Evolutionary conservation across 2,329 filamentous ascomycete genomes (phyloP).

Genomic region (Colletotrichum plurivorum): DNA sequence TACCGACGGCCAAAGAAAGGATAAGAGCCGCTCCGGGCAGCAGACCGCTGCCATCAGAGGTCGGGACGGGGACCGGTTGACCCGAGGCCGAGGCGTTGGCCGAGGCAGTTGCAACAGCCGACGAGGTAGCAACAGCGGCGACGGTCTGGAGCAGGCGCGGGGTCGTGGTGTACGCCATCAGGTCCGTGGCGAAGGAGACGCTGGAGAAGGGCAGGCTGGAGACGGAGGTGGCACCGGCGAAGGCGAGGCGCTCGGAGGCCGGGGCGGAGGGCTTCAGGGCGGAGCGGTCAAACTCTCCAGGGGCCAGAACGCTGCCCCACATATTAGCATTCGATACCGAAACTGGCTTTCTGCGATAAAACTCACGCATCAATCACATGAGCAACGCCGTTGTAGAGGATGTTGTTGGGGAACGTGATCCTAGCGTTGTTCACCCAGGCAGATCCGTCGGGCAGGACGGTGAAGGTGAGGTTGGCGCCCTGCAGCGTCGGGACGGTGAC

Average conservation of each 20-base stretch:
- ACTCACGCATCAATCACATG: conserved; percentile 50
- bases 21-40: not conserved
- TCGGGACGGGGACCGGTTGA: conserved; percentile 12
- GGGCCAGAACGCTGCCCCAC: conserved; percentile 45
- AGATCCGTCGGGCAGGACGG: conserved; percentile 47
- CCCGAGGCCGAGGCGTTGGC: conserved; percentile 6
- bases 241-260: conserved; percentile 46
- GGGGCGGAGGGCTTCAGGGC: conserved; percentile 43
- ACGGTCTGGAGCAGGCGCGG: conserved; percentile 47
- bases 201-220: conserved; percentile 46
- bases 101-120: conserved; percentile 41
- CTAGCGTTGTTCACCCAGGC: conserved; percentile 50
- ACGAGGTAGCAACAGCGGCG: conserved; percentile 42
- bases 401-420: conserved; percentile 49
- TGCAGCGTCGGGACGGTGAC: conserved; percentile 45
- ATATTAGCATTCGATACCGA: not conserved
- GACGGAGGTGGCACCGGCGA: conserved; percentile 44
- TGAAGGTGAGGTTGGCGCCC: conserved; percentile 46
- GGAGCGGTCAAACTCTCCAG: conserved; percentile 45
- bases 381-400: conserved; percentile 51
- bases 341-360: accelerated
- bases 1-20: conserved; percentile 4
- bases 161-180: conserved; percentile 45
- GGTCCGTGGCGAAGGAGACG: conserved; percentile 44
- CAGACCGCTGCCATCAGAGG: not conserved